These are phyloP conservation scores for Shiraia sp. DNA, from an alignment of 2,329 filamentous ascomycete species.

Conservation along the genomic window DNA sequence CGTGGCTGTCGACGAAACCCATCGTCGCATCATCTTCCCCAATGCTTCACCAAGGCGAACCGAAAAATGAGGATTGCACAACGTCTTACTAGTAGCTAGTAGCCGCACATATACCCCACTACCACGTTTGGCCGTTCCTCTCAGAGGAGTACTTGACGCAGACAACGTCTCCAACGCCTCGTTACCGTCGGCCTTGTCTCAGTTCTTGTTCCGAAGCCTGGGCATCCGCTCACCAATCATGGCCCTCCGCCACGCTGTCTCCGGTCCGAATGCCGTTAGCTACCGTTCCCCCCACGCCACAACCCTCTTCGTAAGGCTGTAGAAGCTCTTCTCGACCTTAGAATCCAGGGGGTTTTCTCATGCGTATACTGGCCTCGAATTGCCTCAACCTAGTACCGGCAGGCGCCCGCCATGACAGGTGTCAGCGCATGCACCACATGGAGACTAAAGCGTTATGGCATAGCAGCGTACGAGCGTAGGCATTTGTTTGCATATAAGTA, in stretches of 20 bases:
- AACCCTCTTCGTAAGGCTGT: constrained; percentile 18
- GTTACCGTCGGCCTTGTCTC: constrained; percentile 31
- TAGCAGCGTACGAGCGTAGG: background rate
- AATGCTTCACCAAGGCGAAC: no score
- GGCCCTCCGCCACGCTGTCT: background rate
- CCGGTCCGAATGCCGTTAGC: constrained; percentile 2
- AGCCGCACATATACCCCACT: constrained; percentile 1
- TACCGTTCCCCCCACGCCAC: no score
- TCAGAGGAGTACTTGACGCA: constrained; percentile 24
- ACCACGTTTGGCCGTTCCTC: background rate
- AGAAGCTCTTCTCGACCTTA: constrained; percentile 7
- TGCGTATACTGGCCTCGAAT: constrained; percentile 18
- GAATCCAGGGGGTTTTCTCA: constrained; percentile 28
- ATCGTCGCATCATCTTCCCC: no score
- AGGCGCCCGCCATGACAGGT: constrained; percentile 17
- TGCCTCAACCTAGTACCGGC: constrained; percentile 14
- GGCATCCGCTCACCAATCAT: constrained; percentile 25
- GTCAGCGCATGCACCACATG: constrained; percentile 18
- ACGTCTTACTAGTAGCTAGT: no score
- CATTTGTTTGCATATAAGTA: constrained; percentile 34
- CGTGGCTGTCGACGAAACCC: no score
- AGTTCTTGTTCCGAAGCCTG: constrained; percentile 13
- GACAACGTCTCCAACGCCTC: constrained; percentile 34
- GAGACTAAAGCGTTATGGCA: constrained; percentile 15
- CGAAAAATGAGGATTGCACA: no score